Base-by-base conservation (phyloP, 2,329 filamentous ascomycete species). In the Pseudocercospora fijiensis region DNA sequence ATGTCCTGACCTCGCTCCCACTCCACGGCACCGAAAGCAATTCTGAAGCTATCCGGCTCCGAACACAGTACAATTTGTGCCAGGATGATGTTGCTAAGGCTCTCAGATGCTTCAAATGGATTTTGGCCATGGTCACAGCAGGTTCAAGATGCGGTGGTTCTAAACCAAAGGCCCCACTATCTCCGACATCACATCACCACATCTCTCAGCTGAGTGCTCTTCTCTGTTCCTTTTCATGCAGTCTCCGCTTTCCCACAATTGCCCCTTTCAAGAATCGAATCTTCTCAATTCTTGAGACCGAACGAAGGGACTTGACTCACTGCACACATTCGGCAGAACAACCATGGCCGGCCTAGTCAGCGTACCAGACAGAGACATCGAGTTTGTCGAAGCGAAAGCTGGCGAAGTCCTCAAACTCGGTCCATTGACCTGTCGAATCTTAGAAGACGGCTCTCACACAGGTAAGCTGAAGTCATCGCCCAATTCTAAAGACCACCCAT, bases 401-500 rank as follows among this genome's bases (percentile, higher is more conserved):
- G 82, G 82, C 58, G 83, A 85, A 64, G 77, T 80, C 10, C 74
- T 84, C 61, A 78, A 79, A 49, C 73, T 84, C 6, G 83, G 82
- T 1, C 79, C 79, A 26, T 77, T 82, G 37, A 83, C 77, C 13
- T 83, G 82, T 69, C 75, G 81, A 4, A 76, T 84, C 63, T 78
- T 83, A 74, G 81, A 84, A 76, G 82, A 84, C 68, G 82, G 82
- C 6, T 82, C 80, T 3, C 73, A 78, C 33, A 83, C 81, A 65
- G 80, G 80, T 81, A 73, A 18, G 45, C n/a, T n/a, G n/a, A n/a
- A n/a, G n/a, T n/a, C n/a, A 9, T 16, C 53, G 43, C 57, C 28
- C 58, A 60, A 60, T 57, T 22, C 4, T 47, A 57, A 58, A 28
- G 26, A 30, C 52, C 11, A 59, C 30, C 49, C 20, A 47, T 20